These are phyloP conservation scores for Xylaria arbuscula DNA, from an alignment of 2,329 filamentous ascomycete species.

Conservation along the genomic window DNA sequence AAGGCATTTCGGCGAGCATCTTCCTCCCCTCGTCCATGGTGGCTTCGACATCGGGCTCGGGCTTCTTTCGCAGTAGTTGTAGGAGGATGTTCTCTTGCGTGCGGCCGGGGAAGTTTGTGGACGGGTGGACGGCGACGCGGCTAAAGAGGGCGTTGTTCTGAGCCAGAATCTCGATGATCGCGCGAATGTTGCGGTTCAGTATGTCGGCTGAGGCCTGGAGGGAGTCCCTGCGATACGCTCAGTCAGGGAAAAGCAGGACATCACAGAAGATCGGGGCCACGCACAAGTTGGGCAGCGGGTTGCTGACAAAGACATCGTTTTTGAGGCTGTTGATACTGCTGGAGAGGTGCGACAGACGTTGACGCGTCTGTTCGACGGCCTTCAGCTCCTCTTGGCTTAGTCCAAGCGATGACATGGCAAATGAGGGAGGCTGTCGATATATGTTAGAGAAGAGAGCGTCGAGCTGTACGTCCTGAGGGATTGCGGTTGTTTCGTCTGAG, in stretches of 20 bases:
- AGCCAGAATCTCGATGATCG: constrained; percentile 72
- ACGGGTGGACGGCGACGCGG: constrained; percentile 78
- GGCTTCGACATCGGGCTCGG: constrained; percentile 80
- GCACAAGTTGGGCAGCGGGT: constrained; percentile 75
- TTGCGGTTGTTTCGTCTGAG: background rate
- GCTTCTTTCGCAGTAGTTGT: constrained; percentile 82
- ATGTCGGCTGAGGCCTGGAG: constrained; percentile 78
- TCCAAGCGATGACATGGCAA: constrained; percentile 58
- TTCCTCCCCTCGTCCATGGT: constrained; percentile 74
- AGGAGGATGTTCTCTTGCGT: constrained; percentile 74
- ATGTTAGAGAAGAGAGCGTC: background rate
- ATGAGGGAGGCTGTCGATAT: constrained; percentile 2
- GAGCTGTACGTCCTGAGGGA: no score
- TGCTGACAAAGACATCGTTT: constrained; percentile 68
- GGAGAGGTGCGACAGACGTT: constrained; percentile 74
- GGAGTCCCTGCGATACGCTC: constrained; percentile 64
- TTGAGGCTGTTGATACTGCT: constrained; percentile 74
- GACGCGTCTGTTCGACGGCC: constrained; percentile 76
- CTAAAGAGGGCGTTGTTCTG: constrained; percentile 75
- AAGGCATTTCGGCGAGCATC: constrained; percentile 45
- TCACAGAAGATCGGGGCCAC: constrained; percentile 39
- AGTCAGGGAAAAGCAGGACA: constrained; percentile 8
- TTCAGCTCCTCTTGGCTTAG: constrained; percentile 71
- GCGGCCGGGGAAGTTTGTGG: constrained; percentile 78
- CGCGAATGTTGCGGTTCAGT: constrained; percentile 75